Base-by-base conservation (phyloP, 805 yeast species). In the Metschnikowia anglica region DNA sequence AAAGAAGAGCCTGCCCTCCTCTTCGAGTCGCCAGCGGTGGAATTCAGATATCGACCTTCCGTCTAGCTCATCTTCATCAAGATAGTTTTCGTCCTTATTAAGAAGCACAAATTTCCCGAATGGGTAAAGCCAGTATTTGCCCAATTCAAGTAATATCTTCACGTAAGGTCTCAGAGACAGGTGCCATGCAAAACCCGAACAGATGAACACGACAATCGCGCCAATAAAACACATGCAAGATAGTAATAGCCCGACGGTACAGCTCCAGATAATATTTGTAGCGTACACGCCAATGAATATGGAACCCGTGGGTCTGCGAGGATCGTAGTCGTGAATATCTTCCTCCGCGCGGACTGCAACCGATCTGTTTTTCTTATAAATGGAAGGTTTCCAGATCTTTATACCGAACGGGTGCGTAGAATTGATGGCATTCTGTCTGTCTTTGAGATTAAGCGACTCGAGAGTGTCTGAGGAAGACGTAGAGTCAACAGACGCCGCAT, bases 331-430 rank as follows among this genome's bases (percentile, higher is more conserved):
- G 63, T 91, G 97, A 52, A 93, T 88, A 71, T 93, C 99, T 48
- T 85, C 85, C 46, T 88, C 95, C 2, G 98, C 97, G 45, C 88
- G 83, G 30, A 81, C 74, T 53, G 93, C 93, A 24, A 93, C 97
- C 3, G 97, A 87, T 56, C 99, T 81, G 46, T 78, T 77, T 63
- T 93, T 93, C 62, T 93, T 93, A 66, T 93, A 93, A 43, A 93
- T 70, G 2, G 98, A 97, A 1, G 99, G 99, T 59, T 93, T 93
- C 99, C 99, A 93, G 55, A 93, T 88, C 62, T 96, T 84, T 34
- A 93, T 91, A 74, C 99, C 99, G 58, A 93, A 93, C 0, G 99
- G 99, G 70, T 93, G 99, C 4, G 97, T 89, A 39, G 86, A 82
- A 60, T 93, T 93, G 60, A 93, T 93, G 12, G 99, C 99, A 54